Conservation (phyloP, 805 yeast genomes). For the Yamadazyma philogaea region DNA sequence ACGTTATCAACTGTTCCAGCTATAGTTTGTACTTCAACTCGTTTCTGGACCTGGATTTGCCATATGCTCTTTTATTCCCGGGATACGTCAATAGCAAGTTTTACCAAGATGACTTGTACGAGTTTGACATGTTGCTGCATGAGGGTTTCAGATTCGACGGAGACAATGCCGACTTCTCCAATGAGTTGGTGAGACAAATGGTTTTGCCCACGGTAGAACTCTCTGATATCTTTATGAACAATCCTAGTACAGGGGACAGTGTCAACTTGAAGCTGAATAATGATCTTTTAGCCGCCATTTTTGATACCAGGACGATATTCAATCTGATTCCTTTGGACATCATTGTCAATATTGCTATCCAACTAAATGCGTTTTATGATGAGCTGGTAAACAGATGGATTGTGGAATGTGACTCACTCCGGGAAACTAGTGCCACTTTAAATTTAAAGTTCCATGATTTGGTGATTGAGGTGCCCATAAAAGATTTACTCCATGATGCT, state of each 20-base stretch:
- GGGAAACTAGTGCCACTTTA: slow-evolving; percentile 46
- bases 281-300: slow-evolving; percentile 48
- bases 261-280: slow-evolving; percentile 29
- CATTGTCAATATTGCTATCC: slow-evolving; percentile 62
- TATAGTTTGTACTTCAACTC: slow-evolving; percentile 33
- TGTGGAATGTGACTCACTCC: slow-evolving; percentile 53
- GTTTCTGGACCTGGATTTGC: slow-evolving; percentile 10
- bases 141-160: slow-evolving; percentile 46
- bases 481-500: slow-evolving; percentile 43
- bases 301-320: slow-evolving; percentile 54
- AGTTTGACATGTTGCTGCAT: slow-evolving; percentile 44
- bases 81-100: slow-evolving; percentile 57
- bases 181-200: slow-evolving; percentile 13
- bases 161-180: slow-evolving; percentile 10
- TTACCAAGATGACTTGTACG: slow-evolving; percentile 45
- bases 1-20: slow-evolving; percentile 26
- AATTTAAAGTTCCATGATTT: slow-evolving; percentile 53
- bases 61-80: slow-evolving; percentile 42
- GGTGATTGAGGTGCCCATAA: slow-evolving; percentile 48
- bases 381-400: slow-evolving; percentile 51
- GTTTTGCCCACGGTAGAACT: slow-evolving; percentile 31
- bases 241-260: slow-evolving; percentile 34
- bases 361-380: slow-evolving; percentile 63
- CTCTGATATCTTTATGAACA: slow-evolving; percentile 22
- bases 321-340: slow-evolving; percentile 54